Conservation (phyloP, 2,329 filamentous ascomycete species). For the Colletotrichum sp. region DNA sequence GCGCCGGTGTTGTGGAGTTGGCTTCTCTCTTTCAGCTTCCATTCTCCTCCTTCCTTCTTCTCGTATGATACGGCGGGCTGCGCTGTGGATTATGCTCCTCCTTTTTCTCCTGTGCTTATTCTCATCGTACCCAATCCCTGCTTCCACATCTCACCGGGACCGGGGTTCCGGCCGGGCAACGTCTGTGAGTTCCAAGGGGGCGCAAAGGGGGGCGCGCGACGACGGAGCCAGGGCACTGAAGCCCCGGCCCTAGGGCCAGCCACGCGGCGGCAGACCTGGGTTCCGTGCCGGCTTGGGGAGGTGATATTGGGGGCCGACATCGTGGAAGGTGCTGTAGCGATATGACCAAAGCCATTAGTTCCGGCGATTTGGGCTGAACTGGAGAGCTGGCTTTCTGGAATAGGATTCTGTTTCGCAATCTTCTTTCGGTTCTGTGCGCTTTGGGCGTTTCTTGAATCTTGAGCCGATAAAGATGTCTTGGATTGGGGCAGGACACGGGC, state of each 20-base stretch:
- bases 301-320: conserved; percentile 5
- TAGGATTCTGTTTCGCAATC: background rate
- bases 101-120: background rate
- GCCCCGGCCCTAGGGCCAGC: conserved; percentile 1
- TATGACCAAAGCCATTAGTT: background rate
- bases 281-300: background rate
- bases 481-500: background rate
- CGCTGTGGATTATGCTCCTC: background rate
- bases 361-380: background rate
- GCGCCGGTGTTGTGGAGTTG: background rate
- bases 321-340: background rate
- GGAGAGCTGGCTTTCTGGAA: background rate
- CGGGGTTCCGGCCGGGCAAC: background rate
- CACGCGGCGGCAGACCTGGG: background rate
- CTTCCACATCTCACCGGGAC: background rate
- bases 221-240: background rate
- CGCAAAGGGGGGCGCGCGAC: background rate
- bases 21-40: background rate
- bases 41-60: background rate
- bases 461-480: background rate
- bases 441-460: background rate
- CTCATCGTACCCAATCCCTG: background rate
- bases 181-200: background rate
- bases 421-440: background rate
- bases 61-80: background rate